Evolutionary conservation across 2,329 filamentous ascomycete genomes (phyloP), one percentile per base, ranked within the genome.

Genomic region (Sclerotinia borealis): DNA sequence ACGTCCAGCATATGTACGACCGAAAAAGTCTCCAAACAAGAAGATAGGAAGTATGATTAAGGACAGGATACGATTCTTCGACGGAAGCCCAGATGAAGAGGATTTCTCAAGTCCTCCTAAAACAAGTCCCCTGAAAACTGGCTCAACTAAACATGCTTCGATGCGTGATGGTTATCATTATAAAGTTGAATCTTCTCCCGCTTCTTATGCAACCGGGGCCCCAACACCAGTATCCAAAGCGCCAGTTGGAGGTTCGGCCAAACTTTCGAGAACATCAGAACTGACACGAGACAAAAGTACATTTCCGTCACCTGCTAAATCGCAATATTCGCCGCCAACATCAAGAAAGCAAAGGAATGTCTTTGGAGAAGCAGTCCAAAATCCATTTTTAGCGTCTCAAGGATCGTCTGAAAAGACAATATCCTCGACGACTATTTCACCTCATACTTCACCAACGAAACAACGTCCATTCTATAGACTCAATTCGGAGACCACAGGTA

Each of bases 1-100:
- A 39, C 17, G 27, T 27, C 51, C 60, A 15, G 47, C 48, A 39
- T 63, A 49, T 25, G 36, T 25, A 41, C 11, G 27, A 11, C 29
- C 39, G 45, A 64, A 66, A 22, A 52, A 41, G n/a, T 29, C 31
- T n/a, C 45, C 41, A 4, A 36, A 52, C 17, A 63, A 59, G 52
- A 66, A 64, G 36, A 63, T 51, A 27, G 45, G 25, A 34, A 63
- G n/a, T 29, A 63, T 65, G 15, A 68, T 72, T 25, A 66, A 62
- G 51, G 70, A 70, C 19, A 70, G 65, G 22, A 72, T 73, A 27
- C 64, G 43, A 34, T 65, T 71, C 51, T 72, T 67, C 52, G 71
- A 72, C 64, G 67, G 70, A 22, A 58, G 69, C 68, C 64, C 41
- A 64, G 51, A 64, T 13, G n/a, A 19, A n/a, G 51, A 25, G 17